These are phyloP conservation scores for Cyberlindnera japonica DNA, from an alignment of 805 yeast species.

Conservation along the genomic window DNA sequence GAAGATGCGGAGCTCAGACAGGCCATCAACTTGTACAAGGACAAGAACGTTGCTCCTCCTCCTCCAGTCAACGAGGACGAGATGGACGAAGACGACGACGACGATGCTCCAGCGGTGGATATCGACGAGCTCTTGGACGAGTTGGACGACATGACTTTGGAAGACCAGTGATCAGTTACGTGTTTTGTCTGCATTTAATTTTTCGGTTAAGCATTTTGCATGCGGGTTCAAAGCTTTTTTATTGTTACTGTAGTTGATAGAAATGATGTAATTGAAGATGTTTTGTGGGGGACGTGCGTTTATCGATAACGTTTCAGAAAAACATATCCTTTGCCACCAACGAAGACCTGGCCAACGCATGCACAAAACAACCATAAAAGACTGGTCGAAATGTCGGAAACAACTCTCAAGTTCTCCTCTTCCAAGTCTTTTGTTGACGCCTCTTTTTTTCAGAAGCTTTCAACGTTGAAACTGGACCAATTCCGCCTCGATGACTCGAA, in stretches of 20 bases:
- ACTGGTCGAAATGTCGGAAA: conserved; percentile 1
- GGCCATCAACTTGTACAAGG: conserved; percentile 84
- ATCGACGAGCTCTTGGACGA: conserved; percentile 94
- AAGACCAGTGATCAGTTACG: conserved; percentile 45
- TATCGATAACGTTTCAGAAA: too few relatives aligned
- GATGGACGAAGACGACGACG: conserved; percentile 54
- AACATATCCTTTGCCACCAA: not conserved
- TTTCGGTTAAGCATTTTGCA: too few relatives aligned
- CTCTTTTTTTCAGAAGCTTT: conserved; percentile 74
- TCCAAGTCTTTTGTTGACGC: conserved; percentile 78
- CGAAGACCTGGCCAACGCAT: too few relatives aligned
- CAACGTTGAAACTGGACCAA: conserved; percentile 69
- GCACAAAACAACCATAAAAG: too few relatives aligned
- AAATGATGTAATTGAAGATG: too few relatives aligned
- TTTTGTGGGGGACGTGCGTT: too few relatives aligned
- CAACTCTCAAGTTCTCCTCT: conserved; percentile 34
- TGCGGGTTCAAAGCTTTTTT: too few relatives aligned
- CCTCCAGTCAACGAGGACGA: conserved; percentile 51
- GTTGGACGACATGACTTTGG: conserved; percentile 87
- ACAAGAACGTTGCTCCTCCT: conserved; percentile 40
- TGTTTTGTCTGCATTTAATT: not conserved
- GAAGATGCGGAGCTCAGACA: conserved; percentile 95
- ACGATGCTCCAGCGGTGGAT: conserved; percentile 80
- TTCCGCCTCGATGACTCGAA: conserved; percentile 48
- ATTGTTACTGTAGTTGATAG: too few relatives aligned